Percentiles rank a stretch among this genome's conserved stretches.
These are phyloP conservation scores for Verticillium tricorpus DNA, from an alignment of 2,329 filamentous ascomycete genomes.

Conservation along the genomic window DNA sequence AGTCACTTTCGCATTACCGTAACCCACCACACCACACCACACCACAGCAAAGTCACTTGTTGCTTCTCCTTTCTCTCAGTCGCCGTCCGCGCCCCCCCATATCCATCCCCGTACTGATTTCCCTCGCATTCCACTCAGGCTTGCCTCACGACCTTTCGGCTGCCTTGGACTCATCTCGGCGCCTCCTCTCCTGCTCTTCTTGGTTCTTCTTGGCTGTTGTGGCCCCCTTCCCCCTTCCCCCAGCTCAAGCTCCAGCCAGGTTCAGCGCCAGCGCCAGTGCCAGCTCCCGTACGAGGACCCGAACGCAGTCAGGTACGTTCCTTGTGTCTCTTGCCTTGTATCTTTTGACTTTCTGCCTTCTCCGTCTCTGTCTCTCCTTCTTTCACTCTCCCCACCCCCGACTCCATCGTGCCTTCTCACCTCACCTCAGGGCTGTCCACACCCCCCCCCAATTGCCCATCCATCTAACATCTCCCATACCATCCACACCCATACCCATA, in stretches of 20 bases:
- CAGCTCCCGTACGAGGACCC: background rate
- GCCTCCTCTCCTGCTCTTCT: background rate
- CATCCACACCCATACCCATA: background rate
- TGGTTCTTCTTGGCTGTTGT: background rate
- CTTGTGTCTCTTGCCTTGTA: background rate
- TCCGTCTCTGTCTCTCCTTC: background rate
- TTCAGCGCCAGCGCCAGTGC: background rate
- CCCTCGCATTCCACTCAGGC: background rate
- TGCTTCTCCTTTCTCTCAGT: background rate
- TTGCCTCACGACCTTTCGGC: background rate
- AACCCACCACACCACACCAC: too few relatives aligned
- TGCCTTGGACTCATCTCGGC: background rate
- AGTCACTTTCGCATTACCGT: too few relatives aligned
- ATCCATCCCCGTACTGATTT: background rate
- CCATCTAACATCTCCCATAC: background rate
- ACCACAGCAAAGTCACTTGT: background rate
- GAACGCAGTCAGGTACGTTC: background rate
- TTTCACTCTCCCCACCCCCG: background rate
- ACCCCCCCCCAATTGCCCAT: conserved; percentile 1
- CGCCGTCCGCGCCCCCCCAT: background rate
- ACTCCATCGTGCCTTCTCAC: background rate
- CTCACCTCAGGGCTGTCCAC: background rate
- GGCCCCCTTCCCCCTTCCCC: background rate
- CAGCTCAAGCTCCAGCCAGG: background rate
- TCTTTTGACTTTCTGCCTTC: conserved; percentile 1